phyloP scores from a whole-genome alignment of 495 filamentous ascomycete species.

The Durotheca rogersii region DNA sequence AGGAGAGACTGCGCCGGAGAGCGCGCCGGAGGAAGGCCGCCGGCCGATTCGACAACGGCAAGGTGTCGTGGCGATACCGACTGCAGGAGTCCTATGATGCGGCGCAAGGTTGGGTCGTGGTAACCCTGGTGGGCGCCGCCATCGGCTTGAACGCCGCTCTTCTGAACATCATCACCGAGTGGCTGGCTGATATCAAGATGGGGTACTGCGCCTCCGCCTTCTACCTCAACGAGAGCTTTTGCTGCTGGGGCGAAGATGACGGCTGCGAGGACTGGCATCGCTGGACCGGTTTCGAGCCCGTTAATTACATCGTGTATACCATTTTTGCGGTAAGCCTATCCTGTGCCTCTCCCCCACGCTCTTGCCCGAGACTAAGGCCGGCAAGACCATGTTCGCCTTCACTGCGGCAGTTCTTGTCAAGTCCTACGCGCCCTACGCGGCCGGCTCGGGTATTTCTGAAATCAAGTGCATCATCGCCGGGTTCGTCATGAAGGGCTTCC shows the following conservation, averaged over 20 bases:
- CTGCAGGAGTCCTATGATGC: constrained; percentile 90
- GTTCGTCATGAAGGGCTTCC: constrained; percentile 99
- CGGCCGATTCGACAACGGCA: constrained; percentile 72
- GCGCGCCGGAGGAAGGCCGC: constrained; percentile 70
- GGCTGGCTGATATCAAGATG: constrained; percentile 93
- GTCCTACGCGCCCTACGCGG: constrained; percentile 92
- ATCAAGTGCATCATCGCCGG: constrained; percentile 99
- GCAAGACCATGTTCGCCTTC: constrained; percentile 74
- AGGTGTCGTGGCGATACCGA: constrained; percentile 77
- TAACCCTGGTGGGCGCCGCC: constrained; percentile 86
- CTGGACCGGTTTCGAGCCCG: constrained; percentile 75
- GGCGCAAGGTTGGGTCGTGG: constrained; percentile 96
- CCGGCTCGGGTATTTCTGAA: constrained; percentile 95
- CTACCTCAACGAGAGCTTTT: constrained; percentile 97
- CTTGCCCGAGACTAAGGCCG: background rate
- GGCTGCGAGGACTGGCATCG: constrained; percentile 87
- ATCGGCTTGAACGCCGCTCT: constrained; percentile 94
- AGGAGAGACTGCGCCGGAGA: constrained; percentile 80
- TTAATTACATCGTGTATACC: constrained; percentile 90
- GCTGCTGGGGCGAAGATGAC: constrained; percentile 94
- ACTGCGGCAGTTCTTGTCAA: constrained; percentile 85
- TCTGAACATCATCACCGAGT: constrained; percentile 94
- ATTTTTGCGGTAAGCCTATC: constrained; percentile 69
- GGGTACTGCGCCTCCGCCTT: constrained; percentile 93
- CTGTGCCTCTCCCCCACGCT: background rate